These are phyloP conservation scores for Saksenaea vasiformis DNA, from an alignment of 371 early-diverging fungal genomes.

Conservation along the genomic window DNA sequence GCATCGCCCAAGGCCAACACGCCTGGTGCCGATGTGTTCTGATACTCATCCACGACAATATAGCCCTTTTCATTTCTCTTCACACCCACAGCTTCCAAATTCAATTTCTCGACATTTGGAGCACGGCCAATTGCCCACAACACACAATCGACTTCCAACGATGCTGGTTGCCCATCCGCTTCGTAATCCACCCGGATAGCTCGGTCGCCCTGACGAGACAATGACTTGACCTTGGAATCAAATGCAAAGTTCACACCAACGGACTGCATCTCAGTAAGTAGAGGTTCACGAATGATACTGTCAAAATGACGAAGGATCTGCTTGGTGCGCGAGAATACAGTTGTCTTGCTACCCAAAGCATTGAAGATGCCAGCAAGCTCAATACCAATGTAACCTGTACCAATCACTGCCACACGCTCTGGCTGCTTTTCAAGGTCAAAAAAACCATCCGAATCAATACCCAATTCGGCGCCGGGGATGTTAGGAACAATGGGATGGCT, in stretches of 20 bases:
- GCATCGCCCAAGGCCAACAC: slow-evolving; percentile 96
- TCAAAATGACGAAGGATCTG: slow-evolving; percentile 94
- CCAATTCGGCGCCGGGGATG: slow-evolving; percentile 84
- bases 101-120: slow-evolving; percentile 72
- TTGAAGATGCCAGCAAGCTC: slow-evolving; percentile 97
- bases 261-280: slow-evolving; percentile 78
- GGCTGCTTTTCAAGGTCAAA: slow-evolving; percentile 93
- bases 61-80: slow-evolving; percentile 66
- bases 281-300: slow-evolving; percentile 77
- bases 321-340: slow-evolving; percentile 83
- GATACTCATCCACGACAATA: slow-evolving; percentile 85
- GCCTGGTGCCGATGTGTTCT: slow-evolving; percentile 74
- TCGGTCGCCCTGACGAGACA: slow-evolving; percentile 33
- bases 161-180: slow-evolving; percentile 37
- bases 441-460: slow-evolving; percentile 95
- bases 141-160: slow-evolving; percentile 65
- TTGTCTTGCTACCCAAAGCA: slow-evolving; percentile 85
- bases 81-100: slow-evolving; percentile 69
- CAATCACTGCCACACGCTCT: slow-evolving; percentile 88
- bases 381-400: slow-evolving; percentile 92
- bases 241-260: slow-evolving; percentile 77
- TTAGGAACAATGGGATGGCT: slow-evolving; percentile 74
- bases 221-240: slow-evolving; percentile 58
- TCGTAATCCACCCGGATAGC: slow-evolving; percentile 50
- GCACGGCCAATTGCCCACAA: slow-evolving; percentile 91